phyloP scores from a whole-genome alignment of 78 protist species.

The Dictyostelium intermedium region DNA sequence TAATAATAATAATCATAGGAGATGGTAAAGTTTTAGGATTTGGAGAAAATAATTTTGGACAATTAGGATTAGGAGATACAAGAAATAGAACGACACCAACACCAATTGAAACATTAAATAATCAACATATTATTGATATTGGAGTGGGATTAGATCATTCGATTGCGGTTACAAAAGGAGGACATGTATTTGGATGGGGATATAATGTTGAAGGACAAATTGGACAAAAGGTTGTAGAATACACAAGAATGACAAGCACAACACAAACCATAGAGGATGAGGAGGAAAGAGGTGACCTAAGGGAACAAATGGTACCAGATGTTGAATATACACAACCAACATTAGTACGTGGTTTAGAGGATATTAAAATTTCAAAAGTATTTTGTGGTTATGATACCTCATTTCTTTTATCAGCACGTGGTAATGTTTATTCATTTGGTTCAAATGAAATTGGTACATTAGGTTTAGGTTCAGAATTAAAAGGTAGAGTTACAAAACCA shows the following conservation, averaged over 20 bases:
- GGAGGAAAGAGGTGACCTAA: background rate
- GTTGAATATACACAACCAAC: conserved; percentile 36
- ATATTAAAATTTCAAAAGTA: conserved; percentile 43
- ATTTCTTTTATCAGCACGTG: conserved; percentile 53
- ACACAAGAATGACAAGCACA: conserved; percentile 23
- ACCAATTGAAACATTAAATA: background rate
- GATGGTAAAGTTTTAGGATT: conserved; percentile 45
- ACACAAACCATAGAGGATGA: background rate
- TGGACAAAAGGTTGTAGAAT: conserved; percentile 66
- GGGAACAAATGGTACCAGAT: conserved; percentile 16
- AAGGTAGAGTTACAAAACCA: conserved; percentile 28
- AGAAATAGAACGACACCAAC: conserved; percentile 17
- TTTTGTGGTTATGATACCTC: conserved; percentile 63
- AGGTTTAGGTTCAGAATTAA: conserved; percentile 31
- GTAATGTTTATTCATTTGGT: conserved; percentile 71
- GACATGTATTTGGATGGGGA: conserved; percentile 76
- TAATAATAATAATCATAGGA: background rate
- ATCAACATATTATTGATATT: conserved; percentile 8
- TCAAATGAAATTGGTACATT: conserved; percentile 46
- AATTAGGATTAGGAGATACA: conserved; percentile 28
- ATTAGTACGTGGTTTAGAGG: conserved; percentile 30
- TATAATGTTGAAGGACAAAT: conserved; percentile 72
- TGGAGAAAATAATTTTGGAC: conserved; percentile 67
- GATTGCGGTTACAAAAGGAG: conserved; percentile 34
- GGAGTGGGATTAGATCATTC: conserved; percentile 66